phyloP scores from a whole-genome alignment of 176 grass and related monocot species.

The Typha latifolia region DNA sequence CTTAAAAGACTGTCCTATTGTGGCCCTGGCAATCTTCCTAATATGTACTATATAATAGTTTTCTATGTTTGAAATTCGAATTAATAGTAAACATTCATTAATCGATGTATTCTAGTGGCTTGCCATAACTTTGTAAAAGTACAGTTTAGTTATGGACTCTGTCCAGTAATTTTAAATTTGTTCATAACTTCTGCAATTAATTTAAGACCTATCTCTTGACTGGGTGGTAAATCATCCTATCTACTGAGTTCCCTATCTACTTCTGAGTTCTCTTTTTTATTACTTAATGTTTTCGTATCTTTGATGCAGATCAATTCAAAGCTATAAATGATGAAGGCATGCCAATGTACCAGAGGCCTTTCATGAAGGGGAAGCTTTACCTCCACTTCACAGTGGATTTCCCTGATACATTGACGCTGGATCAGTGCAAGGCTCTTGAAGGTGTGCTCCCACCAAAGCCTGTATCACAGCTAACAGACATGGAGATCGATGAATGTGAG shows the following conservation, averaged over 20 bases:
- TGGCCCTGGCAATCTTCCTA: too few species aligned
- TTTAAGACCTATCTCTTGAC: background rate
- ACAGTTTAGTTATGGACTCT: too few species aligned
- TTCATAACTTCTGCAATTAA: too few species aligned
- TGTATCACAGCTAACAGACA: constrained; percentile 39
- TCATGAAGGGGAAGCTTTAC: constrained; percentile 91
- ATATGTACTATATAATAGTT: too few species aligned
- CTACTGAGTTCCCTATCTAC: background rate
- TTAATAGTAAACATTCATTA: too few species aligned
- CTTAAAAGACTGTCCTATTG: too few species aligned
- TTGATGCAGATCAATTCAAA: constrained; percentile 59
- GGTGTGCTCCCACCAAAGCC: constrained; percentile 45
- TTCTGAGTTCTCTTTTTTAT: background rate
- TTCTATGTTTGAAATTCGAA: too few species aligned
- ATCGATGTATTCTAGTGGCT: too few species aligned
- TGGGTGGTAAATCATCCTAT: background rate
- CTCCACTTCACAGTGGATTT: constrained; percentile 80
- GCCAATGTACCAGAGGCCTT: constrained; percentile 74
- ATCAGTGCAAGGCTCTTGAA: constrained; percentile 69
- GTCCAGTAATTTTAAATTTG: too few species aligned
- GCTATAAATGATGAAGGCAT: constrained; percentile 81
- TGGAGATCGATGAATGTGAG: constrained; percentile 90
- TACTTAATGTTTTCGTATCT: too few species aligned
- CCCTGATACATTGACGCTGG: constrained; percentile 43
- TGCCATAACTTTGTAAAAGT: too few species aligned